These are phyloP conservation scores for Euphrasia confusa DNA, from an alignment of 257 asterid species.

Conservation along the genomic window DNA sequence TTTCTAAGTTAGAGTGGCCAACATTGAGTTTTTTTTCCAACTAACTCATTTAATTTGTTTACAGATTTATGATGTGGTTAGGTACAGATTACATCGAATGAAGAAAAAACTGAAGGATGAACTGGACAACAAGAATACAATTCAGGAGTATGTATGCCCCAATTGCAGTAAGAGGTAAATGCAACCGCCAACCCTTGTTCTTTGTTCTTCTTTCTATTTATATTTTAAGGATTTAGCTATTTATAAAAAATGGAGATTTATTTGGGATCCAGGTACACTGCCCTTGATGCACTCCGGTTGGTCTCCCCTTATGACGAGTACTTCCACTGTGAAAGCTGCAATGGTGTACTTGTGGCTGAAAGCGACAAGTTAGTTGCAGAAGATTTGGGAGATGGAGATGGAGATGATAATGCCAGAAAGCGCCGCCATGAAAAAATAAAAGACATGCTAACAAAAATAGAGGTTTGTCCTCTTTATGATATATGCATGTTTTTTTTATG, in stretches of 20 bases:
- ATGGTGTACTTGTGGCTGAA: conserved; percentile 73
- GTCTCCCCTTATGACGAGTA: conserved; percentile 60
- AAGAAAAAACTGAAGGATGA: conserved; percentile 89
- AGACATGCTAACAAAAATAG: conserved; percentile 72
- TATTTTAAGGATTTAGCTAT: conserved; percentile 2
- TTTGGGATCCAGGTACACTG: conserved; percentile 48
- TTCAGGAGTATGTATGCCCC: conserved; percentile 88
- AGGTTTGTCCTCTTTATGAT: conserved; percentile 48
- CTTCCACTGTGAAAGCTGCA: conserved; percentile 89
- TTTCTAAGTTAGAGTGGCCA: background rate
- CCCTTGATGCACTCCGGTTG: conserved; percentile 58
- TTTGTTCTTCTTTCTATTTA: background rate
- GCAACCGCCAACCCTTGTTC: background rate
- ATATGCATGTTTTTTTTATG: background rate
- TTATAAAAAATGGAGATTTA: background rate
- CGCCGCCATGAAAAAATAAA: conserved; percentile 71
- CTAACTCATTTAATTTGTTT: conserved; percentile 8
- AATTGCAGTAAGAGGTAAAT: conserved; percentile 69
- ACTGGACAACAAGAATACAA: conserved; percentile 80
- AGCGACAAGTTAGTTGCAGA: conserved; percentile 64
- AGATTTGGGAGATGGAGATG: conserved; percentile 78
- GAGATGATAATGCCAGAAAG: conserved; percentile 93
- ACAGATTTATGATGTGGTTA: conserved; percentile 88
- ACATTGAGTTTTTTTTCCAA: background rate
- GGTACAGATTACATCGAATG: conserved; percentile 92